These are phyloP conservation scores for Argentina anserina DNA, from an alignment of 306 rosid species.

Conservation along the genomic window DNA sequence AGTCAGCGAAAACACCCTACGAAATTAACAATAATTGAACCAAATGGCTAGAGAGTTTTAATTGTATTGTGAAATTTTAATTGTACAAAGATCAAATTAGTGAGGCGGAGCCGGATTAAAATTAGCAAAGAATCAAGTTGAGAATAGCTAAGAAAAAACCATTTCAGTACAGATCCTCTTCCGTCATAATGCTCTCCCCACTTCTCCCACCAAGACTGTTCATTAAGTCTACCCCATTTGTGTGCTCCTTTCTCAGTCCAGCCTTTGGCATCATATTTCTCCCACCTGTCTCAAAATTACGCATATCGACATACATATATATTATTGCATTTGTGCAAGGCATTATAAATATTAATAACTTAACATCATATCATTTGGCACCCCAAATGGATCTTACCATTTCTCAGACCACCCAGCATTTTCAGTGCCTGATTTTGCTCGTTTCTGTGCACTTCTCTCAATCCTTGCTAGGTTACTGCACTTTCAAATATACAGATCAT, in stretches of 20 bases:
- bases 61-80: neutral
- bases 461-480: conserved; percentile 88
- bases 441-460: conserved; percentile 97
- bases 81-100: neutral
- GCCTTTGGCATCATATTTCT: conserved; percentile 96
- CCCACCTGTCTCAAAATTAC: conserved; percentile 73
- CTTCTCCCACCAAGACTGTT: conserved; percentile 99
- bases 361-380: neutral
- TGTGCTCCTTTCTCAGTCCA: conserved; percentile 99
- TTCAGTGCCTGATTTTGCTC: conserved; percentile 93
- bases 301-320: conserved; percentile 7
- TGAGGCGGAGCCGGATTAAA: neutral
- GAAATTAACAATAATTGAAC: neutral
- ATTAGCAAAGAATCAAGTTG: conserved; percentile 15
- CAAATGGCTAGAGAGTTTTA: neutral
- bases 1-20: no score
- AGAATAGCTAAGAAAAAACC: conserved; percentile 45
- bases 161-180: conserved; percentile 95
- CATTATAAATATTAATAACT: neutral
- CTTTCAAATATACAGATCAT: conserved; percentile 25
- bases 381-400: conserved; percentile 54
- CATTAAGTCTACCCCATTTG: conserved; percentile 93
- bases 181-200: conserved; percentile 99
- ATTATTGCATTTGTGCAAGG: neutral
- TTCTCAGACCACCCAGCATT: conserved; percentile 99